Percentiles rank a stretch among this genome's conserved stretches.
phyloP scores from a whole-genome alignment of 2,329 filamentous ascomycete genomes.

The Colletotrichum sp. region DNA sequence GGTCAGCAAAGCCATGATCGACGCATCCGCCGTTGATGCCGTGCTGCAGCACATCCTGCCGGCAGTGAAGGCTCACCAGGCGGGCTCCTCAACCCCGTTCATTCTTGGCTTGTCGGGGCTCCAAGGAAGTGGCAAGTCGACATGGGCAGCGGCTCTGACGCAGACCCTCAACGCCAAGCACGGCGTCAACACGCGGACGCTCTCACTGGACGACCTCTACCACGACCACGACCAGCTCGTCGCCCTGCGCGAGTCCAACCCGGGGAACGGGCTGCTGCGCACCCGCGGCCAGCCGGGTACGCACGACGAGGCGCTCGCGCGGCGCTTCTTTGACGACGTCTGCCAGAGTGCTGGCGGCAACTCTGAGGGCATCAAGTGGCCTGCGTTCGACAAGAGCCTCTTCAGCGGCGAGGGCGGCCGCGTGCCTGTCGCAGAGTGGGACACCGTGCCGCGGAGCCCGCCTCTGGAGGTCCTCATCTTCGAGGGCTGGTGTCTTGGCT shows the following conservation, averaged over 20 bases:
- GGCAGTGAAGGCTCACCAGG: neutral
- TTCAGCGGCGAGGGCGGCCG: slow-evolving; percentile 11
- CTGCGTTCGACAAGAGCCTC: slow-evolving; percentile 17
- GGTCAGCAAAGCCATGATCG: neutral
- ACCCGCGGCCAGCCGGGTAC: slow-evolving; percentile 17
- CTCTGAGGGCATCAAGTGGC: neutral
- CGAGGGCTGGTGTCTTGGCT: slow-evolving; percentile 19
- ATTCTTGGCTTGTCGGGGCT: slow-evolving; percentile 14
- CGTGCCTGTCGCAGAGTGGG: neutral
- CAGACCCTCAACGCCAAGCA: slow-evolving; percentile 12
- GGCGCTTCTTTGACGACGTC: slow-evolving; percentile 8
- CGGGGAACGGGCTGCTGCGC: neutral
- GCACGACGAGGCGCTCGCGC: slow-evolving; percentile 11
- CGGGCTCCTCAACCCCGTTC: neutral
- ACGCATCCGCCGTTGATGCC: neutral
- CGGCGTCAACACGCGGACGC: slow-evolving; percentile 7
- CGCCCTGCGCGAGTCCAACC: neutral
- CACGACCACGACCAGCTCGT: slow-evolving; percentile 12
- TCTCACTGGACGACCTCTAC: slow-evolving; percentile 18
- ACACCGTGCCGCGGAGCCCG: slow-evolving; percentile 1
- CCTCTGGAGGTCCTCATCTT: slow-evolving; percentile 15
- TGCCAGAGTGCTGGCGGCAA: no score
- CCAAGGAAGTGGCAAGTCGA: slow-evolving; percentile 21
- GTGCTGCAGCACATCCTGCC: slow-evolving; percentile 8
- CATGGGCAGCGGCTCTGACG: slow-evolving; percentile 14